Conservation (phyloP, 805 yeast species). For the Monosporozyma servazzii region DNA sequence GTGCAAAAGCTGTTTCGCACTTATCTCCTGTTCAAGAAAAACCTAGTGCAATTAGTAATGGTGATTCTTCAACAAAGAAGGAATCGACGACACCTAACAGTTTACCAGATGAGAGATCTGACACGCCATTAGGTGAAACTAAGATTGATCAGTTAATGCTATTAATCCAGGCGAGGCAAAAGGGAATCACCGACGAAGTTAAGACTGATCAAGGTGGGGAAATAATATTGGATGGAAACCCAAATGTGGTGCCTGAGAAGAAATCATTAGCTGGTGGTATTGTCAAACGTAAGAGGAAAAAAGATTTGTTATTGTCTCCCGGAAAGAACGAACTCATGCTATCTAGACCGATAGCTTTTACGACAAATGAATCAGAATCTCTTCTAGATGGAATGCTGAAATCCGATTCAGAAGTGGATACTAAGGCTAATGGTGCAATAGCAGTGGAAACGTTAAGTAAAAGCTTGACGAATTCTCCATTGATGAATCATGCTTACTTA, state of each 20-base stretch:
- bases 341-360: not conserved
- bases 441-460: not conserved
- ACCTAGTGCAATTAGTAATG: not conserved
- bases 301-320: slow-evolving; percentile 1
- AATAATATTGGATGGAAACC: slow-evolving; percentile 41
- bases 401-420: not conserved
- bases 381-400: not conserved
- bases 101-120: not conserved
- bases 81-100: not conserved
- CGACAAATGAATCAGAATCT: not conserved
- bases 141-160: slow-evolving; percentile 87
- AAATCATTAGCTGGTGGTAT: slow-evolving; percentile 72
- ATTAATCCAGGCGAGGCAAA: slow-evolving; percentile 79
- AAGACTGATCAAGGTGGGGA: slow-evolving; percentile 63
- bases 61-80: not conserved
- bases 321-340: not conserved
- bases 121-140: slow-evolving; percentile 64
- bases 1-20: not conserved
- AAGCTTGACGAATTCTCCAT: not conserved
- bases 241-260: slow-evolving; percentile 31
- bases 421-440: not conserved
- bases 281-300: slow-evolving; percentile 44
- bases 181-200: slow-evolving; percentile 58
- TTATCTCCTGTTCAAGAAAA: slow-evolving; percentile 35
- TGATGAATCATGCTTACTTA: not conserved